Conservation (phyloP, 2,329 filamentous ascomycete genomes). For the Neonectria magnoliae region DNA sequence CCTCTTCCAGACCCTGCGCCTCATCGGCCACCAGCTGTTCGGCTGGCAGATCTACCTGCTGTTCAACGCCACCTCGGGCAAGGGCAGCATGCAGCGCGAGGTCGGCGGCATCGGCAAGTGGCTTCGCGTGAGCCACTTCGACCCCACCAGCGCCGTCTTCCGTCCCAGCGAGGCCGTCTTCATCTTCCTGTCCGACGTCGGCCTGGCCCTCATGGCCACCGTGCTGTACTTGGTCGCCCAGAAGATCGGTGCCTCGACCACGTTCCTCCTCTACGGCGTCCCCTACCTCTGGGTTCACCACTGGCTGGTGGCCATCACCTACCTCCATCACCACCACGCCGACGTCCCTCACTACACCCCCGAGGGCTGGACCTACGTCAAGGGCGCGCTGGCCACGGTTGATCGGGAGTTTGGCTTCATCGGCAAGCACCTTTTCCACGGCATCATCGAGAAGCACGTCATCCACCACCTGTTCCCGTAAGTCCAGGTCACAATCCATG, state of each 20-base stretch:
- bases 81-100: conserved; percentile 58
- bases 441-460: conserved; percentile 69
- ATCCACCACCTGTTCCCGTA: conserved; percentile 67
- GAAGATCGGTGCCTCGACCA: conserved; percentile 65
- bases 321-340: conserved; percentile 77
- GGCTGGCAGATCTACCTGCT: conserved; percentile 73
- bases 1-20: conserved; percentile 61
- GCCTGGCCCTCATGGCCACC: conserved; percentile 61
- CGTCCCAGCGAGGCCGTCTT: conserved; percentile 64
- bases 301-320: conserved; percentile 80
- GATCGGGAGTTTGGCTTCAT: conserved; percentile 72
- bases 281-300: conserved; percentile 78
- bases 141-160: conserved; percentile 70
- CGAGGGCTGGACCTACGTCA: conserved; percentile 68
- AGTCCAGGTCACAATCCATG: conserved; percentile 22
- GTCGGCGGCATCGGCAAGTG: conserved; percentile 45
- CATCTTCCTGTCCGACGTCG: conserved; percentile 69
- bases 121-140: conserved; percentile 66
- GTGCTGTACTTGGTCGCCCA: conserved; percentile 63
- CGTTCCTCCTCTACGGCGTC: conserved; percentile 68
- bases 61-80: conserved; percentile 64
- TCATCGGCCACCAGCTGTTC: conserved; percentile 70
- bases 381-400: conserved; percentile 68
- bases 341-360: conserved; percentile 53
- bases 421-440: conserved; percentile 70